Base-by-base conservation (phyloP, 1,284 basidiomycete genomes). In the Thecaphora thlaspeos region DNA sequence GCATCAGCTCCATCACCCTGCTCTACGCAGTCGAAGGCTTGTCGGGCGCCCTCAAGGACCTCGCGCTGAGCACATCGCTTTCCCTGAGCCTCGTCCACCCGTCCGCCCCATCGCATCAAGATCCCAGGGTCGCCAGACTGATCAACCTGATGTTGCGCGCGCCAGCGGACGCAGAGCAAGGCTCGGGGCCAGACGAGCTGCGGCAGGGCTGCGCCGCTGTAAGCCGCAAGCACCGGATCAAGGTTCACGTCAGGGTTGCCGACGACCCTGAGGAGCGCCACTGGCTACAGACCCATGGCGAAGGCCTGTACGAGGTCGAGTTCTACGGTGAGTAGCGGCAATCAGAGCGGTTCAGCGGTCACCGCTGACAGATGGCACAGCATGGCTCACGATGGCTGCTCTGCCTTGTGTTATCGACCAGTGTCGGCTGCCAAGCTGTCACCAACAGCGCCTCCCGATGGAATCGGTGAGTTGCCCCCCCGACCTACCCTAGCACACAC, bases 291-390 rank as follows among this genome's bases (percentile, higher is more conserved):
- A 32, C 47, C 14, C 51, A 67, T 28, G 69, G 69, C 2, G 56
- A 63, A 22, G 67, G 67, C 0, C 34, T 70, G 18, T 70, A 58
- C 34, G 68, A 70, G 41, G 61, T 70, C 11, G 62, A 54, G 3
- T 36, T 70, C 17, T 57, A 51, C 28, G 61, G 51, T 60, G 37
- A 19, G 47, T n/a, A n/a, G n/a, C n/a, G n/a, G n/a, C n/a, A n/a
- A n/a, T n/a, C n/a, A n/a, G n/a, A n/a, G n/a, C n/a, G n/a, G n/a
- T n/a, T n/a, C n/a, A n/a, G n/a, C n/a, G n/a, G n/a, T n/a, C n/a
- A n/a, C n/a, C n/a, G n/a, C n/a, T n/a, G n/a, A n/a, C n/a, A n/a
- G n/a, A n/a, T n/a, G n/a, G n/a, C n/a, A n/a, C n/a, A n/a, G n/a
- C n/a, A 11, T 34, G 5, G 32, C 11, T 14, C 3, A 11, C 17